Evolutionary conservation across 768 basidiomycete genomes (phyloP), one percentile per base, ranked within the genome.

Genomic region (Pleurotus sapidus): DNA sequence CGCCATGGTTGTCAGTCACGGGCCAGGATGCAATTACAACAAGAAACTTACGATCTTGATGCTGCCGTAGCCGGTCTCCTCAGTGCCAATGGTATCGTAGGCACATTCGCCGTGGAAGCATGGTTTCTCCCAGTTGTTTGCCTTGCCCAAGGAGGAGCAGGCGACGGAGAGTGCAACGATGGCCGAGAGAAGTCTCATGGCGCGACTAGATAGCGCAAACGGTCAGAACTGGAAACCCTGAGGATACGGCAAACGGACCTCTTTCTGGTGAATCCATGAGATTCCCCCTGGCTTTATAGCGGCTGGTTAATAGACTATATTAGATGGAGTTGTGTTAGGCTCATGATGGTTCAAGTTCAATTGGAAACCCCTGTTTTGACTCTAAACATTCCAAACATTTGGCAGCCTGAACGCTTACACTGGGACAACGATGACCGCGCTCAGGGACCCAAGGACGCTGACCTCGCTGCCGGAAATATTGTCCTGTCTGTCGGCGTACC

Each of bases 401-500:
- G 30, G 30, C 30, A 11, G 9, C 8, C 3, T 3, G 30, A 34
- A 34, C 30, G 20, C 1, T 20, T 1, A 20, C 20, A 20, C 20
- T 20, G 20, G 20, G 20, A 20, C 20, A 3, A 11, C 38, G 39
- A 39, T 30, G 39, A 20, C 12, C 51, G 42, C 20, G 15, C 51
- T 54, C 37, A 45, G 34, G 49, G 73, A 79, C 61, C 76, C 77
- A 38, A 68, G 76, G 45, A 64, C 74, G 9, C 77, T 92, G 25
- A 89, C 83, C 1, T 85, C 74, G 49, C 68, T 91, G 14, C 74
- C 84, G 11, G 86, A 92, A 60, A 86, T 93, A 42, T 71, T 93
- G 17, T 83, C 87, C n/a, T 84, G 82, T 53, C 79, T 93, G 15
- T 88, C 91, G 14, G 77, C 78, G 25, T 80, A 90, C 48, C 86